phyloP scores from a whole-genome alignment of 2,329 filamentous ascomycete species.

The Fusarium sp. region DNA sequence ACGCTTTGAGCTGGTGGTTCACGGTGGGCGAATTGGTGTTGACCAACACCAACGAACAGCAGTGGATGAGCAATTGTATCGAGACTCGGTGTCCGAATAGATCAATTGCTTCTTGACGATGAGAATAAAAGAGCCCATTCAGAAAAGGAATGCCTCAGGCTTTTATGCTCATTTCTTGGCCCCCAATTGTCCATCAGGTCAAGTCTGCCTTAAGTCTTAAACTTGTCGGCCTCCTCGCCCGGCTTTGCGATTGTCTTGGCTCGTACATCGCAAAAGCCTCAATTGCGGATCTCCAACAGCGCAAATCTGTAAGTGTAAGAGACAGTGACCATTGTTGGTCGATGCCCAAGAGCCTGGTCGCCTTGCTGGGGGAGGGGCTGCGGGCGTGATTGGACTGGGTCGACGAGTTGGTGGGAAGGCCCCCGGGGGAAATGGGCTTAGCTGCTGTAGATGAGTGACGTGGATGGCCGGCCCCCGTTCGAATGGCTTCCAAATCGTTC shows the following conservation, averaged over 20 bases:
- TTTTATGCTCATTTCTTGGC: constrained; percentile 5
- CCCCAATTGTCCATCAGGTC: not conserved
- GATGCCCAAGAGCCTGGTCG: constrained; percentile 20
- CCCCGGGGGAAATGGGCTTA: not conserved
- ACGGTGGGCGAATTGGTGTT: no score
- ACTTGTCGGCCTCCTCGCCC: not conserved
- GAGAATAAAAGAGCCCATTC: not conserved
- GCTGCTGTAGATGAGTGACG: constrained; percentile 11
- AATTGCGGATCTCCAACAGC: constrained; percentile 3
- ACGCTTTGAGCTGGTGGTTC: not conserved
- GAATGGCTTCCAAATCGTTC: constrained; percentile 15
- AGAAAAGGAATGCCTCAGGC: not conserved
- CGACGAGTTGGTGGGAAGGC: constrained; percentile 13
- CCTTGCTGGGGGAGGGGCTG: constrained; percentile 1
- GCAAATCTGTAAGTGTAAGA: constrained; percentile 6
- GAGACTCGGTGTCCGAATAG: not conserved
- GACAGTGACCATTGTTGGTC: constrained; percentile 1
- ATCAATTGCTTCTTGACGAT: not conserved
- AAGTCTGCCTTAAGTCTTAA: not conserved
- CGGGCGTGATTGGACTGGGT: constrained; percentile 31
- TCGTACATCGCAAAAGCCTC: not conserved
- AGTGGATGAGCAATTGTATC: not conserved
- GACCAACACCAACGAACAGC: not conserved
- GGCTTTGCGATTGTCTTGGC: not conserved
- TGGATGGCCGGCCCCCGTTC: constrained; percentile 13